Percentiles rank a stretch among this genome's conserved stretches.
Evolutionary conservation across 1,284 basidiomycete species (phyloP).

Genomic region (Ganoderma lucidum): DNA sequence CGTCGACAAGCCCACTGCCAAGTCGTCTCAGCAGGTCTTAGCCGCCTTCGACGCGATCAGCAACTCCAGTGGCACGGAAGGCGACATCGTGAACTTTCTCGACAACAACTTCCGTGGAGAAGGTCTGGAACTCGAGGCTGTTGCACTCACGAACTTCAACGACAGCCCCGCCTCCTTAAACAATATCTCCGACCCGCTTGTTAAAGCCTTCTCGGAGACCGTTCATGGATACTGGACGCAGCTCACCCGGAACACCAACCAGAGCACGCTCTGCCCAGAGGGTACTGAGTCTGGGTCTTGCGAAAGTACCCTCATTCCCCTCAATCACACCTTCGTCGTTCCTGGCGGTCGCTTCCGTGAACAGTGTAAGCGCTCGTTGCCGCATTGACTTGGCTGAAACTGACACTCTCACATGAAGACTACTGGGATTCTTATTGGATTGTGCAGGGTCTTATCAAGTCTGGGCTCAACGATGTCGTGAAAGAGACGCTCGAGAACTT

Average conservation of each 20-base stretch:
- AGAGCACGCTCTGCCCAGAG: constrained; percentile 66
- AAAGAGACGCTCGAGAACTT: constrained; percentile 89
- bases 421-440: constrained; percentile 94
- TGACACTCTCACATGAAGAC: constrained; percentile 46
- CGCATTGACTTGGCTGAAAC: not conserved
- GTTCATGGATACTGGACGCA: constrained; percentile 88
- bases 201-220: constrained; percentile 76
- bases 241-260: constrained; percentile 81
- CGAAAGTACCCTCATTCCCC: constrained; percentile 85
- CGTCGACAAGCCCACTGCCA: constrained; percentile 88
- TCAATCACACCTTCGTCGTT: constrained; percentile 91
- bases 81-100: constrained; percentile 73
- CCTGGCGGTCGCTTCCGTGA: constrained; percentile 83
- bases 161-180: constrained; percentile 73
- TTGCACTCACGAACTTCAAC: constrained; percentile 69
- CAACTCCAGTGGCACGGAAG: constrained; percentile 56
- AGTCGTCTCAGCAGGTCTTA: constrained; percentile 70
- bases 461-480: constrained; percentile 76
- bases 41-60: constrained; percentile 71
- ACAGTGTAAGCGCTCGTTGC: constrained; percentile 56
- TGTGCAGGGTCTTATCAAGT: constrained; percentile 82
- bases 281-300: constrained; percentile 61
- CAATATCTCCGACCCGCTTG: constrained; percentile 76
- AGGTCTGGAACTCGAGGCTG: constrained; percentile 81
- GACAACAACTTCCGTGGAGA: constrained; percentile 85